A percentile compares a stretch with the other conserved stretches of the same genome.
phyloP scores from a whole-genome alignment of 2,329 filamentous ascomycete genomes.

The Bipolaris bicolor region DNA sequence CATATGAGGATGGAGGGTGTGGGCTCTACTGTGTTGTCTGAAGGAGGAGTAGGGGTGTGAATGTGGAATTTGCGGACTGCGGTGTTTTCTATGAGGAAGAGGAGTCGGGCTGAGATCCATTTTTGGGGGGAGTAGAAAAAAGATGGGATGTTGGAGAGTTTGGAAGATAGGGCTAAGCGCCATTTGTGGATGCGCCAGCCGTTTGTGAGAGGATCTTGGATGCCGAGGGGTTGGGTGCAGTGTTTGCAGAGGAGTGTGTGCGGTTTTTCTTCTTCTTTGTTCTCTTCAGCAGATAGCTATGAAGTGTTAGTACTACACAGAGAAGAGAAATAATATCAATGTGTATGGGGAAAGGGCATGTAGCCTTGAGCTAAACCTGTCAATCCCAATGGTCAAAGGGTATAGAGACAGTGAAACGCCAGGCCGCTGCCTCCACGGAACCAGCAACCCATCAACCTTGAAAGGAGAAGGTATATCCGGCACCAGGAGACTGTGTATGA shows the following conservation, averaged over 20 bases:
- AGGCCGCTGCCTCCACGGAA: slow-evolving; percentile 36
- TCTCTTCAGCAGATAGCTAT: slow-evolving; percentile 14
- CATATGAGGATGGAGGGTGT: slow-evolving; percentile 54
- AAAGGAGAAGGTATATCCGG: slow-evolving; percentile 40
- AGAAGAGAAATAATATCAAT: neutral
- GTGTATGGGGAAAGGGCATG: slow-evolving; percentile 23
- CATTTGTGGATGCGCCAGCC: slow-evolving; percentile 61
- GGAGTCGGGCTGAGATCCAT: slow-evolving; percentile 62
- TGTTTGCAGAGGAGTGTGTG: slow-evolving; percentile 45
- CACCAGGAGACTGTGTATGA: slow-evolving; percentile 33
- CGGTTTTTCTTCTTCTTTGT: slow-evolving; percentile 8
- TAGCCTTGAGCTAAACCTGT: slow-evolving; percentile 42
- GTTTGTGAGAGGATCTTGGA: slow-evolving; percentile 51
- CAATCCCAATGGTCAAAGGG: slow-evolving; percentile 42
- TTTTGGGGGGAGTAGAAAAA: slow-evolving; percentile 35
- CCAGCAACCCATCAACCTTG: slow-evolving; percentile 37
- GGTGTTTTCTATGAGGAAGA: slow-evolving; percentile 62
- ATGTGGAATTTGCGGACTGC: slow-evolving; percentile 64
- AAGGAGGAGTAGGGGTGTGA: slow-evolving; percentile 32
- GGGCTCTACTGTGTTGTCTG: neutral
- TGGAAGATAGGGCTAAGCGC: slow-evolving; percentile 44
- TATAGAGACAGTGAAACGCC: slow-evolving; percentile 42
- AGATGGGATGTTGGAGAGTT: slow-evolving; percentile 5
- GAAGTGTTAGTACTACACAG: slow-evolving; percentile 16
- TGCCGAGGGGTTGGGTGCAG: slow-evolving; percentile 47